Evolutionary conservation across 805 yeast species (phyloP), one percentile per base, ranked within the genome.

Genomic region (Cyberlindnera bimundalis): DNA sequence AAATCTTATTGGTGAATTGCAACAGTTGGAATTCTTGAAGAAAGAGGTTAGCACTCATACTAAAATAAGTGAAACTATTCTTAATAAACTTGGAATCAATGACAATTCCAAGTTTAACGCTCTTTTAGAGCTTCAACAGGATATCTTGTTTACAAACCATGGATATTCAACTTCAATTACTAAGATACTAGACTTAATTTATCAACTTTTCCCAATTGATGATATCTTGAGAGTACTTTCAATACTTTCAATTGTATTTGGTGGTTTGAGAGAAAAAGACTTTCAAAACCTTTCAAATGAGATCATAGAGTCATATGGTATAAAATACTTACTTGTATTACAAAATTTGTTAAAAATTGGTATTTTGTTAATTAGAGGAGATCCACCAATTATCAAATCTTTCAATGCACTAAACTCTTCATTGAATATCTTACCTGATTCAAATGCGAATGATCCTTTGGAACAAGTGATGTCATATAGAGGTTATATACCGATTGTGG

Each of bases 401-500:
- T 63, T 68, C 53, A 19, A 37, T 18, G 35, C 50, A 12, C 30
- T 65, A 24, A 46, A 60, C 48, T 24, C 42, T 12, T 26, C 50
- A 13, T 25, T 66, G 21, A 42, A 58, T 43, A 56, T 77, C 51
- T 65, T 74, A 60, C 77, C 86, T 23, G 30, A 48, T 47, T 45
- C 39, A 3, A 41, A 43, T 13, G 33, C 43, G 5, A 36, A 36
- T 15, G 46, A 44, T 16, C 19, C n/a, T 23, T 18, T 34, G 13
- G 33, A 35, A 10, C 39, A 42, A 13, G 9, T n/a, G 2, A 42
- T 46, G 47, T 18, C 32, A 1, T 78, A 84, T 45, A 84, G 96
- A 5, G 93, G 95, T 1, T 84, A 78, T 23, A 84, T 88, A 0
- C 98, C 99, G 2, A 59, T 91, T 5, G 65, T 78, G 2, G 71